Evolutionary conservation across 306 rosid species (phyloP), one percentile per base, ranked within the genome.

Genomic region (Elaeagnus macrophylla): DNA sequence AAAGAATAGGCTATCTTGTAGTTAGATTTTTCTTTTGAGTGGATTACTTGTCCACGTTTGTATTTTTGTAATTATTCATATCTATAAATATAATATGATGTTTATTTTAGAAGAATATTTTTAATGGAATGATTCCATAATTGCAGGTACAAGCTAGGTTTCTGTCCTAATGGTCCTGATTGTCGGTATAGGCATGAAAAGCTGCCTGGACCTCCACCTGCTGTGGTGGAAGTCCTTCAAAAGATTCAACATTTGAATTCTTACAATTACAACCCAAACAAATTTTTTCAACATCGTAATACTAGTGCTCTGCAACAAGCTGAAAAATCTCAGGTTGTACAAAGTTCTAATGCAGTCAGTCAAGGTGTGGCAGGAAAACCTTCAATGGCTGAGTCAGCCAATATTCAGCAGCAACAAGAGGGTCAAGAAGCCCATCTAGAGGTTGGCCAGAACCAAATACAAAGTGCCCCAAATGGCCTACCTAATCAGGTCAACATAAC

Each of bases 81-180:
- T n/a, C n/a, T n/a, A n/a, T n/a, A n/a, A n/a, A 25, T 25, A 25
- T 25, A 25, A 25, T 25, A 25, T 3, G 32, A 25, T 25, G 32
- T 25, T 25, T 25, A 3, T 25, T 25, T 2, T 25, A 25, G 4
- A 25, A 25, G 0, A 1, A 2, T 0, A 2, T 25, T 25, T 25
- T 25, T 25, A 25, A 25, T 25, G 32, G 32, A 36, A 67, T 48
- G 53, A 45, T 66, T 67, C 37, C 60, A 61, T 62, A 42, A 59
- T 68, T 75, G 73, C 81, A 91, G 99, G 99, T 91, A 84, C 85
- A 91, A 87, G 82, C 77, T 87, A 59, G 99, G 99, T 43, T 91
- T 91, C 75, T 91, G 99, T 71, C 99, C 99, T 59, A 91, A 91
- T 73, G 99, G 99, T 57, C 77, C 99, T 38, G 99, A 91, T 67